These are phyloP conservation scores for Apiospora pterosperma DNA, from an alignment of 2,329 filamentous ascomycete species.

Conservation along the genomic window DNA sequence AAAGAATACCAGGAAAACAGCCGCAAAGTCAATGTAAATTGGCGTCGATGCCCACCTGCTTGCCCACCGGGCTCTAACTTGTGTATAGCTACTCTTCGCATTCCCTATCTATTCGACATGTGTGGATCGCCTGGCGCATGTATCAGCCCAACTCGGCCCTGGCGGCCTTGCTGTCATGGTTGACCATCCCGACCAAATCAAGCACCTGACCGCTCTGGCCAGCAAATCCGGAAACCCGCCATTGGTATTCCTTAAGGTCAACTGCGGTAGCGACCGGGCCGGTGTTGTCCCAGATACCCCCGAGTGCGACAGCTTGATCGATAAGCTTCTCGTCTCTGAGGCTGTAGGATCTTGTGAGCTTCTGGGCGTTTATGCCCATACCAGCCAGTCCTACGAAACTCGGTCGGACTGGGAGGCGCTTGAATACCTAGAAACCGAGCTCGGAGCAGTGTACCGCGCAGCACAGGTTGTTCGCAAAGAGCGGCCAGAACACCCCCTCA, in stretches of 20 bases:
- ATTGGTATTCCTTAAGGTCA: slow-evolving; percentile 68
- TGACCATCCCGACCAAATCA: slow-evolving; percentile 63
- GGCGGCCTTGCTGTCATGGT: slow-evolving; percentile 62
- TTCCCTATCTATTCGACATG: slow-evolving; percentile 64
- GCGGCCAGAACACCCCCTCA: slow-evolving; percentile 30
- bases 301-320: slow-evolving; percentile 43
- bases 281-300: slow-evolving; percentile 55
- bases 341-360: slow-evolving; percentile 37
- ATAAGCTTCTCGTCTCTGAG: slow-evolving; percentile 40
- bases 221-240: slow-evolving; percentile 43
- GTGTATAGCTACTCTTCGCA: slow-evolving; percentile 61
- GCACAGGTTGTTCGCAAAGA: slow-evolving; percentile 33
- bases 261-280: slow-evolving; percentile 69
- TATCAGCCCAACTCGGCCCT: slow-evolving; percentile 55
- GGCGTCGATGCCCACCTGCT: background rate
- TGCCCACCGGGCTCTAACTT: background rate
- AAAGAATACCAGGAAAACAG: slow-evolving; percentile 52
- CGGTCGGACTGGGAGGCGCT: slow-evolving; percentile 54
- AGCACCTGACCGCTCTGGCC: slow-evolving; percentile 39
- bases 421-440: slow-evolving; percentile 55
- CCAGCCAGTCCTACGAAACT: slow-evolving; percentile 66
- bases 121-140: slow-evolving; percentile 53
- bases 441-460: slow-evolving; percentile 49
- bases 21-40: slow-evolving; percentile 53
- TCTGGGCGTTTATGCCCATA: slow-evolving; percentile 69